These are phyloP conservation scores for Stephania yunnanensis DNA, from an alignment of 164 flowering plant genomes.

Conservation along the genomic window DNA sequence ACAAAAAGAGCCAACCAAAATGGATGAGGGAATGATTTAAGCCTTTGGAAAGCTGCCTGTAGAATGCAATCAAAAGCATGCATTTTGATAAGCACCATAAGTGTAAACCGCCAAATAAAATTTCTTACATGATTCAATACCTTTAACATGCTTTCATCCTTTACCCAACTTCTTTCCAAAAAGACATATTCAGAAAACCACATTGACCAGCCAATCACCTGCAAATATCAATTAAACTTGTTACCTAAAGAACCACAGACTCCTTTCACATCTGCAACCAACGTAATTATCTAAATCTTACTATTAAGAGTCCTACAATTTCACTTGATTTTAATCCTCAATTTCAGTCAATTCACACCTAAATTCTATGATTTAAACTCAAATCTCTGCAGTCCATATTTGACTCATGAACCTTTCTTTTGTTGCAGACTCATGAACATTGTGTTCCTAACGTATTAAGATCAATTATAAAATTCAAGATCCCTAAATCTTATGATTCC, in stretches of 20 bases:
- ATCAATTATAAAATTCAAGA: too few relatives aligned
- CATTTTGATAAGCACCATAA: neutral
- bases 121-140: slow-evolving; percentile 22
- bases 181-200: slow-evolving; percentile 96
- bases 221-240: slow-evolving; percentile 14
- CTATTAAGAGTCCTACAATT: too few relatives aligned
- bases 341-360: too few relatives aligned
- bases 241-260: slow-evolving; percentile 1
- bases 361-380: too few relatives aligned
- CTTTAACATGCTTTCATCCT: slow-evolving; percentile 87
- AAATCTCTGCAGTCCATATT: too few relatives aligned
- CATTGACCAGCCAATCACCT: slow-evolving; percentile 99
- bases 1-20: slow-evolving; percentile 98
- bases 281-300: too few relatives aligned
- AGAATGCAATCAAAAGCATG: slow-evolving; percentile 20
- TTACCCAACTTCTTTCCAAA: slow-evolving; percentile 93
- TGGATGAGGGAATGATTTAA: slow-evolving; percentile 76
- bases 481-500: too few relatives aligned
- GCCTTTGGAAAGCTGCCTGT: slow-evolving; percentile 73
- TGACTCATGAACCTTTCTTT: too few relatives aligned
- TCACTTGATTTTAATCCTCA: too few relatives aligned
- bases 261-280: neutral
- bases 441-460: too few relatives aligned
- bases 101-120: neutral
- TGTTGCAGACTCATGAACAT: too few relatives aligned